Evolutionary conservation across 345 rosid species (phyloP), one percentile per base, ranked within the genome.

Genomic region (Viola odorata): DNA sequence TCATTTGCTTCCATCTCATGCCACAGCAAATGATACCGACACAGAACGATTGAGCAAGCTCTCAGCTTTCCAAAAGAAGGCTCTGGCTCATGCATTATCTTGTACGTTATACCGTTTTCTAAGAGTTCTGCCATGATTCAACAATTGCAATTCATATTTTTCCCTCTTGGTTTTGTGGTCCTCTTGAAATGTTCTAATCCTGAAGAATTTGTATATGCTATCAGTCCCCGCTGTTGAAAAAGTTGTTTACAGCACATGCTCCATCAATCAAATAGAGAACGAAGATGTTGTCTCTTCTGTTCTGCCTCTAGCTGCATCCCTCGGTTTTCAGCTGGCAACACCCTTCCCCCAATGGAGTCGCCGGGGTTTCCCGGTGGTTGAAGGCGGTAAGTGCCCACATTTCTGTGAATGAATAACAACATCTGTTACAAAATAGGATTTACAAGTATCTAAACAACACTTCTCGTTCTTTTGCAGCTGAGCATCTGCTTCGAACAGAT

Each of bases 161-260:
- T 13, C 17, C 12, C 0, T 55, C 3, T 8, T 40, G 17, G 3
- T 55, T 55, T 4, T 3, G 50, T 45, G 50, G 8, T 47, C 13
- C 12, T 47, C 12, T 5, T 47, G 10, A 47, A 47, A n/a, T 7
- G 3, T 47, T 47, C 13, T n/a, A 47, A 42, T 3, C 45, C 11
- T 3, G 3, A 7, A 11, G 45, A 7, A n/a, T n/a, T n/a, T n/a
- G 11, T 6, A 7, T 42, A 7, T 47, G 50, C 4, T 47, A 47
- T 9, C 82, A 86, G 91, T 86, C 69, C 91, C 88, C 16, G 76
- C 77, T 37, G 81, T 80, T 15, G 82, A 83, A 64, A 85, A 72
- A 75, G 68, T 92, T 55, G 97, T 84, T 13, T 92, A 92, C 80
- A 89, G 95, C 76, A 89, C 98, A 7, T 92, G 98, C 75, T 92